These are phyloP conservation scores for Globisporangium sylvaticum DNA, from an alignment of 352 stramenopile species.

Conservation along the genomic window DNA sequence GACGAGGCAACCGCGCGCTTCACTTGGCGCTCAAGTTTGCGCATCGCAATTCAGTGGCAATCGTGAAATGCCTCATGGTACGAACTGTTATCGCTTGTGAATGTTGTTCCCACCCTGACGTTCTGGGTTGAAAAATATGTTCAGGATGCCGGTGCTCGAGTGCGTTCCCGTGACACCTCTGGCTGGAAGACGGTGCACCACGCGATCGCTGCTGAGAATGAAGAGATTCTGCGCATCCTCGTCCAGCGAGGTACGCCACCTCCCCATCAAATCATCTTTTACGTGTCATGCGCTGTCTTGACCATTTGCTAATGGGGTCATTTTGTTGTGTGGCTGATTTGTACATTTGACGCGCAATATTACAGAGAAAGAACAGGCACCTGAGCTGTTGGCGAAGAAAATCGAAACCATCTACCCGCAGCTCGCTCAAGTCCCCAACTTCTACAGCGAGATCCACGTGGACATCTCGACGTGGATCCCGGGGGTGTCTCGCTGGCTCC, in stretches of 20 bases:
- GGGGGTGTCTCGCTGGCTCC: slow-evolving; percentile 60
- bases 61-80: slow-evolving; percentile 57
- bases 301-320: neutral
- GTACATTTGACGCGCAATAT: neutral
- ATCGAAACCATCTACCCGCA: slow-evolving; percentile 41
- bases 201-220: slow-evolving; percentile 52
- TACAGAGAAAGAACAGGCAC: slow-evolving; percentile 56
- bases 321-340: neutral
- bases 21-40: slow-evolving; percentile 69
- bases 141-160: slow-evolving; percentile 52
- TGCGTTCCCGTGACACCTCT: slow-evolving; percentile 50
- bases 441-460: slow-evolving; percentile 63
- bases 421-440: slow-evolving; percentile 46
- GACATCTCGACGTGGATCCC: slow-evolving; percentile 74
- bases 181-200: slow-evolving; percentile 71
- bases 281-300: neutral
- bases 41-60: slow-evolving; percentile 46
- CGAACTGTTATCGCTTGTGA: neutral
- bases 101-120: neutral
- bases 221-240: slow-evolving; percentile 55
- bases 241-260: slow-evolving; percentile 36
- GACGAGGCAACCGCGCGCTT: slow-evolving; percentile 53
- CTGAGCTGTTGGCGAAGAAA: slow-evolving; percentile 46
- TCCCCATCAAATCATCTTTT: too few relatives aligned
- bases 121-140: neutral